Base-by-base conservation (phyloP, 2,329 filamentous ascomycete genomes). In the Thelonectria discophora region DNA sequence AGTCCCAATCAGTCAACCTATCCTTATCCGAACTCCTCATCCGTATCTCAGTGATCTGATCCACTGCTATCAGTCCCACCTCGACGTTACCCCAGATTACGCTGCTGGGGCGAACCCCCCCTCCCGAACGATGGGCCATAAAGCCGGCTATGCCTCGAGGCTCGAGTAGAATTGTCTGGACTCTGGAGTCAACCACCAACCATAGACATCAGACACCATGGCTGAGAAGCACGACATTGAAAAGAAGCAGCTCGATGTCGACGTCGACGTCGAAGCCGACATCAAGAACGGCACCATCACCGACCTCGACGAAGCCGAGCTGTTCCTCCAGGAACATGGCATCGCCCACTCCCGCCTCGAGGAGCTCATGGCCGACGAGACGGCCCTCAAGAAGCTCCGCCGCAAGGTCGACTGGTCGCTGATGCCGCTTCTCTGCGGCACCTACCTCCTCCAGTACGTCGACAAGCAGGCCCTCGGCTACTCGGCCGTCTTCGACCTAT, bases 381-480 rank as follows among this genome's bases (percentile, higher is more conserved):
- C 15, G 0, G 68, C 68, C 9, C 68, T 70, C 21, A 71, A 72
- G 57, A 72, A 70, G 60, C 69, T 71, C 5, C 67, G 69, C 2
- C 75, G 78, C 15, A 82, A 81, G 56, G 80, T 87, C 46, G 84
- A 86, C 60, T 74, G 79, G 59, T 69, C 79, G 0, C 66, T 87
- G 9, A 76, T 86, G 62, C 85, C 84, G 0, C 74, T 86, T 6
- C 78, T 87, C 3, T 79, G 78, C 39, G 78, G 79, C 1, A 84
- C 82, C 0, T 84, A 80, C 49, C 72, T 82, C 3, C 74, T 86
- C 6, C 84, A 86, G 64, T 86, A 83, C 62, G 82, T 86, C 66
- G 84, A 86, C 72, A 87, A 87, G 72, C 80, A 82, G 62, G 81
- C 83, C 0, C 73, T 86, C 5, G 79, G 79, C 0, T 86, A 86